Conservation (phyloP, 148 eudicot species). For the Rhododendron simsii region DNA sequence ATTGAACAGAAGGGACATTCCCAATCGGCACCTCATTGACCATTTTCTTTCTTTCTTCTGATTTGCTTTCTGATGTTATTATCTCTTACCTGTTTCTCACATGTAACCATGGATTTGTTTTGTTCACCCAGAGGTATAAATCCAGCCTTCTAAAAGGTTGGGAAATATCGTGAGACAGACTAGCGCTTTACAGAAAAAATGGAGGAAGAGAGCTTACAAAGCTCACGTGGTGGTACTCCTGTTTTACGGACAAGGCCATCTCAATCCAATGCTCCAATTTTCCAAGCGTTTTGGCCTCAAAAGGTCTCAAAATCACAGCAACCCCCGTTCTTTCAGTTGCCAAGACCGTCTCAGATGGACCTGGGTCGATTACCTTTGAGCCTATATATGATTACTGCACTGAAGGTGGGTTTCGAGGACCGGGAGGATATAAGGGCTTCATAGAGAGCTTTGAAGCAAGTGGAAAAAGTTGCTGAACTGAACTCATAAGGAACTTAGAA, state of each 20-base stretch:
- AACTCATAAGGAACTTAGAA: conserved; percentile 3
- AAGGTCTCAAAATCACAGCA: background rate
- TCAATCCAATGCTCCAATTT: conserved; percentile 7
- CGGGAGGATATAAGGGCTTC: background rate
- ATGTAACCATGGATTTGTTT: no score
- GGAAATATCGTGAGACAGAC: no score
- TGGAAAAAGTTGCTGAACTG: background rate
- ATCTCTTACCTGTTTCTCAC: no score
- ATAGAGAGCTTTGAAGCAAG: conserved; percentile 1
- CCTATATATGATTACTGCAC: conserved; percentile 8
- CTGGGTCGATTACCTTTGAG: background rate
- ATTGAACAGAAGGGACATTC: no score
- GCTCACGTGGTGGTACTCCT: no score
- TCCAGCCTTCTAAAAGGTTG: no score
- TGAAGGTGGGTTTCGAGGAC: conserved; percentile 8
- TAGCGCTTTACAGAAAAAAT: no score
- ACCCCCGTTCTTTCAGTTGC: background rate
- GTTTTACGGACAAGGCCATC: background rate
- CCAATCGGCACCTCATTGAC: no score
- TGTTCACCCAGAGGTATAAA: no score
- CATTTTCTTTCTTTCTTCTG: no score
- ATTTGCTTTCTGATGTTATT: no score
- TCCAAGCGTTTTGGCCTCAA: background rate
- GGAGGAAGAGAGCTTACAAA: no score
- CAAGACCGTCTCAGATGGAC: background rate